Conservation (phyloP, 2,329 filamentous ascomycete genomes). For the Xylariaceae sp. region DNA sequence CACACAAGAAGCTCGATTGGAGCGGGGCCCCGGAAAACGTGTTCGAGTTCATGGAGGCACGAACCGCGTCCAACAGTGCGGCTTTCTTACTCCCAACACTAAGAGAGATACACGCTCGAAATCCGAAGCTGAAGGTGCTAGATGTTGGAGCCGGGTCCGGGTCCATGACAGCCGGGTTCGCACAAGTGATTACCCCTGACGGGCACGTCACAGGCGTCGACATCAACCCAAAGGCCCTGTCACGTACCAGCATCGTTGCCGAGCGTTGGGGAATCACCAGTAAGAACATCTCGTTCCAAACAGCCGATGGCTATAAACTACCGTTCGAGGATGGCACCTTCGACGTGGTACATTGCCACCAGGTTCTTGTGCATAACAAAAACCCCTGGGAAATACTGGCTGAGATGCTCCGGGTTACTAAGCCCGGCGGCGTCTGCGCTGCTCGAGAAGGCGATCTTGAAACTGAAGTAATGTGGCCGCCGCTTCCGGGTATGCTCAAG, state of each 20-base stretch:
- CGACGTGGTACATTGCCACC: conserved; percentile 29
- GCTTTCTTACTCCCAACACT: conserved; percentile 33
- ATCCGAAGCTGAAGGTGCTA: conserved; percentile 32
- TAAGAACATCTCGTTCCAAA: conserved; percentile 21
- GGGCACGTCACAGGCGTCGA: conserved; percentile 36
- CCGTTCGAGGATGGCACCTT: conserved; percentile 28
- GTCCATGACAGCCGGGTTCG: conserved; percentile 38
- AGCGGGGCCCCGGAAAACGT: conserved; percentile 8
- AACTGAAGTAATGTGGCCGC: conserved; percentile 18
- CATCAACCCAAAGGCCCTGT: conserved; percentile 6
- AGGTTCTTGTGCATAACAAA: conserved; percentile 22
- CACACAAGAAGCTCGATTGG: conserved; percentile 3
- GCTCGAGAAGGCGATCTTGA: conserved; percentile 28
- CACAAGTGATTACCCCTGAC: conserved; percentile 29
- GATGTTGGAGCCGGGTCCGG: conserved; percentile 41
- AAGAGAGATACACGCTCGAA: conserved; percentile 2
- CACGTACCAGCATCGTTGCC: background rate
- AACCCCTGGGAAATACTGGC: conserved; percentile 20
- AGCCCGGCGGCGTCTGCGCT: conserved; percentile 26
- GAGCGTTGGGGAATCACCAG: conserved; percentile 3
- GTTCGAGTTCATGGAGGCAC: conserved; percentile 13
- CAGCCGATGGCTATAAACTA: conserved; percentile 31
- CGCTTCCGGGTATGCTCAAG: conserved; percentile 1
- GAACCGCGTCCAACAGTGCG: conserved; percentile 17
- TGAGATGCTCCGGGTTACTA: conserved; percentile 30